Evolutionary conservation across 2,329 filamentous ascomycete species (phyloP).

Genomic region (Cryphonectria naterciae): DNA sequence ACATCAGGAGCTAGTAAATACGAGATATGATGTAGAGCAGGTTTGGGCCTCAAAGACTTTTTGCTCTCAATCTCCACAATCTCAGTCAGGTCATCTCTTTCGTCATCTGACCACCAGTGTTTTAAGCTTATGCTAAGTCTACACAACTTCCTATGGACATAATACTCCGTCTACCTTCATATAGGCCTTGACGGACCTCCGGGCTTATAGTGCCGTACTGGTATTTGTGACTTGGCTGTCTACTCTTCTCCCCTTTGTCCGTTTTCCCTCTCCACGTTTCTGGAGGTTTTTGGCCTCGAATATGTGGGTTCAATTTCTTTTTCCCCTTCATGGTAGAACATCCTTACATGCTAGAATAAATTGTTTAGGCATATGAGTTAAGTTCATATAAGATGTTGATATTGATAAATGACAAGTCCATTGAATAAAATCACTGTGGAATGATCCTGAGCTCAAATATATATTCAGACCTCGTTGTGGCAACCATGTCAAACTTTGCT

Average conservation of each 20-base stretch:
- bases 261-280: background rate
- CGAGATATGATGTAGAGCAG: background rate
- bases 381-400: too few species aligned
- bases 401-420: too few species aligned
- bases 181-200: background rate
- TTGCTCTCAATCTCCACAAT: background rate
- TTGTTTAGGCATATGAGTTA: too few species aligned
- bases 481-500: too few species aligned
- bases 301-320: too few species aligned
- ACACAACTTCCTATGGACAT: too few species aligned
- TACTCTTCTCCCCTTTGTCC: background rate
- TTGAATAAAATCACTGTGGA: too few species aligned
- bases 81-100: background rate
- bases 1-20: background rate
- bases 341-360: too few species aligned
- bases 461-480: background rate
- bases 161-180: background rate
- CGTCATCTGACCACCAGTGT: background rate
- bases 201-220: background rate
- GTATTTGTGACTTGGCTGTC: background rate
- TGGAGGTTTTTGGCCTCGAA: too few species aligned
- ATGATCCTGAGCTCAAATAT: too few species aligned
- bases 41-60: background rate
- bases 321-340: too few species aligned
- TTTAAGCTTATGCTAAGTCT: background rate